These are phyloP conservation scores for Coniochaeta prunicola DNA, from an alignment of 2,329 filamentous ascomycete species.

Conservation along the genomic window DNA sequence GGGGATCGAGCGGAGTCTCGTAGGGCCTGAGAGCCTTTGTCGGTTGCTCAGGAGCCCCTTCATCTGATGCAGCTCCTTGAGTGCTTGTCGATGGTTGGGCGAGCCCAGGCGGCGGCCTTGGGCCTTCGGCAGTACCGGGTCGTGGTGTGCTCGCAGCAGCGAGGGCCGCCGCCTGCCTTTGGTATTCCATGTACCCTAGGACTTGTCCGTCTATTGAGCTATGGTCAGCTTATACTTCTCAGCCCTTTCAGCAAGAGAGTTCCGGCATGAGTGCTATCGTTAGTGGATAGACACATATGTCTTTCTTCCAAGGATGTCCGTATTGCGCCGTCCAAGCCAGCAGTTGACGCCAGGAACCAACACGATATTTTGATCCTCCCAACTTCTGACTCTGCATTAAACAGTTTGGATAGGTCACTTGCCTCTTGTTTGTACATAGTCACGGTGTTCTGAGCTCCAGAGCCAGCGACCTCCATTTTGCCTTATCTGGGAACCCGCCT, in stretches of 20 bases:
- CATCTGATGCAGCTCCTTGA: neutral
- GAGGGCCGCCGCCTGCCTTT: neutral
- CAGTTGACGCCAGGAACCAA: too few relatives aligned
- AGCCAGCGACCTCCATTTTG: neutral
- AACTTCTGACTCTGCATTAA: neutral
- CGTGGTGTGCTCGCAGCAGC: neutral
- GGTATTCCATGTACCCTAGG: neutral
- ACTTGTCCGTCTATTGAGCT: neutral
- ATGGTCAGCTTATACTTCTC: neutral
- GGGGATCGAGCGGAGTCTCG: constrained; percentile 5
- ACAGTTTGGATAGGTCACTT: neutral
- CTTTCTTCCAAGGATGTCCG: too few relatives aligned
- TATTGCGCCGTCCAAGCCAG: too few relatives aligned
- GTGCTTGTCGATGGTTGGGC: too few relatives aligned
- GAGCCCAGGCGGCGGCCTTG: neutral
- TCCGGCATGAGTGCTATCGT: too few relatives aligned
- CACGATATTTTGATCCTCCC: neutral
- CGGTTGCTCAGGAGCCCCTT: neutral
- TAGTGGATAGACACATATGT: too few relatives aligned
- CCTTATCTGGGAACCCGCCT: neutral
- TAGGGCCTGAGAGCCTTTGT: neutral
- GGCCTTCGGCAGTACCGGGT: neutral
- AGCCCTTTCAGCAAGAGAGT: too few relatives aligned
- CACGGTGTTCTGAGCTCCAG: neutral
- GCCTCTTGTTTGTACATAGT: constrained; percentile 3